Conservation (phyloP, 192 early-diverging fungal genomes). For the Jimgerdemannia lactiflua region DNA sequence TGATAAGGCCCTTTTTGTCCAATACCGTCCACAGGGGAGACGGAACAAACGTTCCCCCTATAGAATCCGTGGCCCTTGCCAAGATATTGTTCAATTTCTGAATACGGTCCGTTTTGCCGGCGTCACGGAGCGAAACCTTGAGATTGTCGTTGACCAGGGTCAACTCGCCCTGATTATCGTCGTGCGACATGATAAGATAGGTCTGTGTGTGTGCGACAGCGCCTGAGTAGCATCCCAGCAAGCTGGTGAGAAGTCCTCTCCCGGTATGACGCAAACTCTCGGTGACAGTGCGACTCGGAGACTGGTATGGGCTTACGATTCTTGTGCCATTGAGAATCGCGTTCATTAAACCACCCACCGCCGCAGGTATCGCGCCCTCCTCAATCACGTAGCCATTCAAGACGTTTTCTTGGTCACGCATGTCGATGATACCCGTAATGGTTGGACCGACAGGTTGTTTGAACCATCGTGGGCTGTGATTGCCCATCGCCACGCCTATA, state of each 20-base stretch:
- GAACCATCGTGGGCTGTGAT: constrained; percentile 19
- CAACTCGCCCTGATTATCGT: constrained; percentile 35
- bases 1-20: constrained; percentile 32
- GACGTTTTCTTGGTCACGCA: constrained; percentile 31
- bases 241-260: constrained; percentile 25
- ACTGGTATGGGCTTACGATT: constrained; percentile 17
- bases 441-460: constrained; percentile 35
- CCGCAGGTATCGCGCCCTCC: constrained; percentile 36
- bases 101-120: constrained; percentile 26
- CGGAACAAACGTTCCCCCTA: too few species aligned
- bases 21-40: constrained; percentile 1
- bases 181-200: constrained; percentile 49
- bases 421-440: constrained; percentile 43
- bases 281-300: constrained; percentile 10
- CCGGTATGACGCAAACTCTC: constrained; percentile 22
- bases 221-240: constrained; percentile 29
- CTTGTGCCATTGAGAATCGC: neutral
- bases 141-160: constrained; percentile 28
- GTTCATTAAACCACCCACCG: constrained; percentile 11
- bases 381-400: constrained; percentile 44
- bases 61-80: constrained; percentile 4
- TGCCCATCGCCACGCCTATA: too few species aligned
- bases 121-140: constrained; percentile 29
- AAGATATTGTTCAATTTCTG: constrained; percentile 25
- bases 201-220: constrained; percentile 42